Percentiles rank a stretch among this genome's conserved stretches.
These are phyloP conservation scores for Xylaria flabelliformis DNA, from an alignment of 495 filamentous ascomycete species.

Conservation along the genomic window DNA sequence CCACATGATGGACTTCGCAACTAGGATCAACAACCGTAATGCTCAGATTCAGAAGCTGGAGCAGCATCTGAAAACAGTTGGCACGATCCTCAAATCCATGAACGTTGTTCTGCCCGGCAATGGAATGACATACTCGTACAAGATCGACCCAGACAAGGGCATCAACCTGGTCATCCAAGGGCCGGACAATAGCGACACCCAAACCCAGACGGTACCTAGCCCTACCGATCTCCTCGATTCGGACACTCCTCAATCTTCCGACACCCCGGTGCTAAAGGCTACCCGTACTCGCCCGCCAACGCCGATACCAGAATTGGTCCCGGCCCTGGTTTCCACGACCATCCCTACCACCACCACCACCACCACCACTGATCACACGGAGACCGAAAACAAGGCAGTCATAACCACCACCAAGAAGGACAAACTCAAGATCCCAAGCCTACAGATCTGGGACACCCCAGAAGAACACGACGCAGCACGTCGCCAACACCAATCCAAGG, in stretches of 20 bases:
- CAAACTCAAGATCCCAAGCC: not conserved
- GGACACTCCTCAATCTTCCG: not conserved
- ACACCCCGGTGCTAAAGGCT: not conserved
- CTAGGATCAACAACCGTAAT: not conserved
- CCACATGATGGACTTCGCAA: not conserved
- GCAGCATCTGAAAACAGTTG: not conserved
- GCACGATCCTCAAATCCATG: not conserved
- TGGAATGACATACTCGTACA: not conserved
- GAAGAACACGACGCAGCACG: not conserved
- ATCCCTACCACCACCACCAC: too few relatives aligned
- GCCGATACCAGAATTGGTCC: not conserved
- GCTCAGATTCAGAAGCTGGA: not conserved
- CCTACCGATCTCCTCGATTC: constrained; percentile 7
- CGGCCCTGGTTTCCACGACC: not conserved
- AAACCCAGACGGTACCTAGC: not conserved
- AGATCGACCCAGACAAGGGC: not conserved
- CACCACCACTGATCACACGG: not conserved
- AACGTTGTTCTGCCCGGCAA: not conserved
- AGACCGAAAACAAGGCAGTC: not conserved
- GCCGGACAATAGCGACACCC: not conserved
- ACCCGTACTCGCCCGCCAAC: not conserved
- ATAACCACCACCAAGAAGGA: not conserved
- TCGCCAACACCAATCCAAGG: not conserved
- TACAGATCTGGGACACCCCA: not conserved
- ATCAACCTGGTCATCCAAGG: not conserved